These are phyloP conservation scores for Arachnomyces sp. DNA, from an alignment of 2,329 filamentous ascomycete genomes.

Conservation along the genomic window DNA sequence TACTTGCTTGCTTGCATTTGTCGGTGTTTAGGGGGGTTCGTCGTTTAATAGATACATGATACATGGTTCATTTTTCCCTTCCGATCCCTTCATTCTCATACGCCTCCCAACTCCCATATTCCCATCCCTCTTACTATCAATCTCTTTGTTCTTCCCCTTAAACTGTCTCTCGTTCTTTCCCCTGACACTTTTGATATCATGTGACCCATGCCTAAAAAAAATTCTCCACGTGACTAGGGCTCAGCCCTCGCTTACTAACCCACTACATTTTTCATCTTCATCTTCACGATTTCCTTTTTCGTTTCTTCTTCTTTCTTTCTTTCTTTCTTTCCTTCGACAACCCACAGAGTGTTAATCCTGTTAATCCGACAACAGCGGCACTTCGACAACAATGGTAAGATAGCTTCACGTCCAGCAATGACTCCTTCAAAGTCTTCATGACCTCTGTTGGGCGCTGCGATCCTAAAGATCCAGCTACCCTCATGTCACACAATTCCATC, in stretches of 20 bases:
- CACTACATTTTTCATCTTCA: neutral
- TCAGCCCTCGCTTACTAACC: constrained; percentile 4
- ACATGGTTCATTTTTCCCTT: too few relatives aligned
- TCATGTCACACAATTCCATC: constrained; percentile 30
- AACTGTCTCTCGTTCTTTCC: too few relatives aligned
- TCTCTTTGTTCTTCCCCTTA: too few relatives aligned
- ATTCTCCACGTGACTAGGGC: neutral
- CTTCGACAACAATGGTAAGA: constrained; percentile 57
- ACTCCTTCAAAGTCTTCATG: constrained; percentile 31
- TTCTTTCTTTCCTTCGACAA: constrained; percentile 25
- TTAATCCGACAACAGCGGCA: constrained; percentile 43
- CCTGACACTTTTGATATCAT: too few relatives aligned
- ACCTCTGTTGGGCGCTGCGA: constrained; percentile 2
- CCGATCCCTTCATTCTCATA: too few relatives aligned
- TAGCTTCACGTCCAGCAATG: constrained; percentile 31
- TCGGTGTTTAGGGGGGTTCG: neutral
- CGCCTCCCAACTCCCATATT: too few relatives aligned
- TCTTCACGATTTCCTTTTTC: constrained; percentile 1
- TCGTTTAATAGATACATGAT: neutral
- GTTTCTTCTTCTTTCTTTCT: constrained; percentile 16
- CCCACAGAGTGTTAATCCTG: too few relatives aligned
- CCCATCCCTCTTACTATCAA: too few relatives aligned
- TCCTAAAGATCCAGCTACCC: constrained; percentile 3
- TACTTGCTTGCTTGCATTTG: neutral
- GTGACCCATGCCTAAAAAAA: too few relatives aligned